Evolutionary conservation across 495 filamentous ascomycete genomes (phyloP).

Genomic region (Cercophora sp.): DNA sequence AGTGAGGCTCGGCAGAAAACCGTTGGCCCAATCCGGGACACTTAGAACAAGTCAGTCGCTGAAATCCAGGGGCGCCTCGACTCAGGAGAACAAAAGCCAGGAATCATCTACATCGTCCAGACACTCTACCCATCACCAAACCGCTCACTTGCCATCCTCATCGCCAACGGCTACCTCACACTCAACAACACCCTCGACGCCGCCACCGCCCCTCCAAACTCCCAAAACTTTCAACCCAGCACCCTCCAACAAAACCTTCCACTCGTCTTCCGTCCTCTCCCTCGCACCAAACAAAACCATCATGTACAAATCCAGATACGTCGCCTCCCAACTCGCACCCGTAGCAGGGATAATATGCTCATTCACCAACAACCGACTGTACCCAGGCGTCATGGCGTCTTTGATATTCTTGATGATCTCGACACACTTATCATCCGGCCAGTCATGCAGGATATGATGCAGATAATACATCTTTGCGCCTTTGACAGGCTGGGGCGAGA

Average conservation of each 20-base stretch:
- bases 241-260: slow-evolving; percentile 17
- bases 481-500: slow-evolving; percentile 38
- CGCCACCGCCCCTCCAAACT: slow-evolving; percentile 32
- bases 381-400: slow-evolving; percentile 42
- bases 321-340: slow-evolving; percentile 39
- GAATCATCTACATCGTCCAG: not conserved
- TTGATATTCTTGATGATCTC: slow-evolving; percentile 35
- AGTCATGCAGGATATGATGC: slow-evolving; percentile 46
- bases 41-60: too few species aligned
- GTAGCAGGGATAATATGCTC: slow-evolving; percentile 47
- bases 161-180: slow-evolving; percentile 21
- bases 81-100: too few species aligned
- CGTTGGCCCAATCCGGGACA: too few species aligned
- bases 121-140: not conserved
- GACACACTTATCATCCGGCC: slow-evolving; percentile 38
- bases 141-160: not conserved
- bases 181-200: slow-evolving; percentile 42
- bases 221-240: slow-evolving; percentile 36
- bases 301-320: slow-evolving; percentile 36
- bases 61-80: too few species aligned
- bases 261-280: slow-evolving; percentile 29
- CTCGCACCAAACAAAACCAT: slow-evolving; percentile 17
- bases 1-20: too few species aligned
- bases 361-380: slow-evolving; percentile 47
- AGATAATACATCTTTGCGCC: slow-evolving; percentile 45